phyloP scores from a whole-genome alignment of 345 rosid species.

The Dovyalis caffra region DNA sequence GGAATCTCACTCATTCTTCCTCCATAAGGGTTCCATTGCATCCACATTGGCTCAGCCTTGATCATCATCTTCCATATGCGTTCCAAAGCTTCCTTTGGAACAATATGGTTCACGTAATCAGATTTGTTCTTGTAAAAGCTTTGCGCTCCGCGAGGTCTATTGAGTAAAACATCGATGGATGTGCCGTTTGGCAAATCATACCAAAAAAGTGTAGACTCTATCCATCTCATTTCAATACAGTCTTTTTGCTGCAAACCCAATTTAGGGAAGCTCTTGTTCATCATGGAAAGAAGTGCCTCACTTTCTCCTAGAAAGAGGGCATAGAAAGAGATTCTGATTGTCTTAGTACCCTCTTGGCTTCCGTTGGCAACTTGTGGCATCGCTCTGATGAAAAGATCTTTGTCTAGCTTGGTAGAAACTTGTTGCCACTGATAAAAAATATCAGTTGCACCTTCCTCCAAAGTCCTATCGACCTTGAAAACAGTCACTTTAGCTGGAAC shows the following conservation, averaged over 20 bases:
- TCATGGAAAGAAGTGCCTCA: not conserved
- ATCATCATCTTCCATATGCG: slow-evolving; percentile 11
- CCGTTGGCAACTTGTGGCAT: not conserved
- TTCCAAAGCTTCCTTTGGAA: slow-evolving; percentile 5
- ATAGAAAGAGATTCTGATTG: not conserved
- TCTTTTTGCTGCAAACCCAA: not conserved
- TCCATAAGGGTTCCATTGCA: slow-evolving; percentile 19
- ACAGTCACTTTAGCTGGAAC: not conserved
- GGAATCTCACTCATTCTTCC: slow-evolving; percentile 18
- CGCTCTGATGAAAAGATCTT: slow-evolving; percentile 16
- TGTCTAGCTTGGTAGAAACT: not conserved
- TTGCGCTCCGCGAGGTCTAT: not conserved
- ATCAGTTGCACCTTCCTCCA: slow-evolving; percentile 7
- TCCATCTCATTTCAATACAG: slow-evolving; percentile 16
- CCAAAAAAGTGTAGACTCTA: slow-evolving; percentile 14
- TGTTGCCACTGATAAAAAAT: slow-evolving; percentile 16
- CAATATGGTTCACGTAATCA: slow-evolving; percentile 10
- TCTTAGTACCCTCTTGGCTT: not conserved
- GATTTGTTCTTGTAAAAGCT: slow-evolving; percentile 1
- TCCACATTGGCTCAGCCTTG: not conserved
- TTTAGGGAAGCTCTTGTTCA: slow-evolving; percentile 8
- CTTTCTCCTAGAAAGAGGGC: slow-evolving; percentile 5
- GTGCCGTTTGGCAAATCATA: not conserved
- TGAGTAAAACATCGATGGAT: slow-evolving; percentile 1
- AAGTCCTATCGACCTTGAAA: slow-evolving; percentile 1